Percentiles rank a stretch among this genome's conserved stretches.
These are phyloP conservation scores for Phytophthora meadii DNA, from an alignment of 352 stramenopile species.

Conservation along the genomic window DNA sequence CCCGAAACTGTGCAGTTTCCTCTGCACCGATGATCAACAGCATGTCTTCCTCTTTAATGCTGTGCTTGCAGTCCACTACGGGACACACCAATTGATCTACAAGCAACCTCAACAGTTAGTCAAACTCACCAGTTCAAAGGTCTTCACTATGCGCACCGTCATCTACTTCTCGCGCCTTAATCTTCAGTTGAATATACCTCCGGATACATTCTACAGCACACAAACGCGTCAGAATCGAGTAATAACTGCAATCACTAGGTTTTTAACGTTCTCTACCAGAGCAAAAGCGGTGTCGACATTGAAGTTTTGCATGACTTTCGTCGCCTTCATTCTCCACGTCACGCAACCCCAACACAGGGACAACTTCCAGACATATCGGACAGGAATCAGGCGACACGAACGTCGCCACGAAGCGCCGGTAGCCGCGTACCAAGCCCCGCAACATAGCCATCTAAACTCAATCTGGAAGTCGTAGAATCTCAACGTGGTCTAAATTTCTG, in stretches of 20 bases:
- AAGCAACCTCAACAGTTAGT: slow-evolving; percentile 1
- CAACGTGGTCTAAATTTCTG: background rate
- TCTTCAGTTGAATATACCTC: slow-evolving; percentile 67
- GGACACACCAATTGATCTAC: slow-evolving; percentile 76
- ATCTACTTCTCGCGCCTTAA: slow-evolving; percentile 65
- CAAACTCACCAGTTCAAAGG: background rate
- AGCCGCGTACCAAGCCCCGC: slow-evolving; percentile 57
- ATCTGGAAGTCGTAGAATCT: background rate
- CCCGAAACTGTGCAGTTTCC: slow-evolving; percentile 35
- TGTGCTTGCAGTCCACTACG: slow-evolving; percentile 54
- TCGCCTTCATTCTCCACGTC: slow-evolving; percentile 36
- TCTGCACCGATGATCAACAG: slow-evolving; percentile 34
- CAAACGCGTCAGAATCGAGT: background rate
- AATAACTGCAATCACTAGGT: no score
- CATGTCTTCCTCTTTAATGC: slow-evolving; percentile 49
- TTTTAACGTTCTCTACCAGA: slow-evolving; percentile 25
- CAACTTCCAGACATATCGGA: slow-evolving; percentile 67
- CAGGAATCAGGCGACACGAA: slow-evolving; percentile 48
- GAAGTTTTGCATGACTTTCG: slow-evolving; percentile 51
- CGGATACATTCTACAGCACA: slow-evolving; percentile 48
- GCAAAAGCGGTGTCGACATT: slow-evolving; percentile 70
- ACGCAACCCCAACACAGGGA: slow-evolving; percentile 48
- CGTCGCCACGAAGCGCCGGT: slow-evolving; percentile 57
- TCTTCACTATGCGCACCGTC: slow-evolving; percentile 39
- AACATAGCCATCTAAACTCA: slow-evolving; percentile 42